Percentiles rank a stretch among this genome's conserved stretches.
phyloP scores from a whole-genome alignment of 139 green algal species.

The Volvox africanus region DNA sequence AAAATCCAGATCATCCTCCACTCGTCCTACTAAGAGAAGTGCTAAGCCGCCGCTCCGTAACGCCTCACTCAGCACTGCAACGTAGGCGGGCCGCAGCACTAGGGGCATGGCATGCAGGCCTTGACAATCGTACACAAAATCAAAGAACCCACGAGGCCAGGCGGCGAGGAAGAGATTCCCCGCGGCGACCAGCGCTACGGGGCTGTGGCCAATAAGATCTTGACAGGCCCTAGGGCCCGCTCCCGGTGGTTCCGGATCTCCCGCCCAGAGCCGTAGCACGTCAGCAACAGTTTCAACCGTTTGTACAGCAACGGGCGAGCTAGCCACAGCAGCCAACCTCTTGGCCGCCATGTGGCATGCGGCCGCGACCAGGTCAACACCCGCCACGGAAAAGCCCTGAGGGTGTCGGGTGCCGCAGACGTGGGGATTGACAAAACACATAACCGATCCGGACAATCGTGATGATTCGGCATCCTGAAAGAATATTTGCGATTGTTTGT shows the following conservation, averaged over 20 bases:
- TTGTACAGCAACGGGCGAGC: neutral
- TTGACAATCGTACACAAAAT: constrained; percentile 35
- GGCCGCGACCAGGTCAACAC: constrained; percentile 12
- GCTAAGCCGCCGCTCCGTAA: neutral
- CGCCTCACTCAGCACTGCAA: neutral
- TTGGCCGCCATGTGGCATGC: neutral
- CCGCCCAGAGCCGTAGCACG: neutral
- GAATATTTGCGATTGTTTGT: no score
- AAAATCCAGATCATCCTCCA: neutral
- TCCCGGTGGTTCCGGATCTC: no score
- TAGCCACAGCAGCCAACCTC: neutral
- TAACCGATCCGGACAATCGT: no score
- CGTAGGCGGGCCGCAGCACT: neutral
- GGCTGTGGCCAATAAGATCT: neutral
- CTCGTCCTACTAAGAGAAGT: constrained; percentile 22
- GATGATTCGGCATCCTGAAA: no score
- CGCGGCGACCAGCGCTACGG: neutral
- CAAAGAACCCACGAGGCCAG: neutral
- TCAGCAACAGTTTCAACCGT: neutral
- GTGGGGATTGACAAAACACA: no score
- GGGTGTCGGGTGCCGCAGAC: neutral
- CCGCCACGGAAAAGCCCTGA: constrained; percentile 22
- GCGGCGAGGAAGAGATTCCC: neutral
- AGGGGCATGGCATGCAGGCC: constrained; percentile 26
- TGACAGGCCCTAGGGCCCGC: neutral